Conservation (phyloP, 2,329 filamentous ascomycete species). For the Macrophomina phaseolina region DNA sequence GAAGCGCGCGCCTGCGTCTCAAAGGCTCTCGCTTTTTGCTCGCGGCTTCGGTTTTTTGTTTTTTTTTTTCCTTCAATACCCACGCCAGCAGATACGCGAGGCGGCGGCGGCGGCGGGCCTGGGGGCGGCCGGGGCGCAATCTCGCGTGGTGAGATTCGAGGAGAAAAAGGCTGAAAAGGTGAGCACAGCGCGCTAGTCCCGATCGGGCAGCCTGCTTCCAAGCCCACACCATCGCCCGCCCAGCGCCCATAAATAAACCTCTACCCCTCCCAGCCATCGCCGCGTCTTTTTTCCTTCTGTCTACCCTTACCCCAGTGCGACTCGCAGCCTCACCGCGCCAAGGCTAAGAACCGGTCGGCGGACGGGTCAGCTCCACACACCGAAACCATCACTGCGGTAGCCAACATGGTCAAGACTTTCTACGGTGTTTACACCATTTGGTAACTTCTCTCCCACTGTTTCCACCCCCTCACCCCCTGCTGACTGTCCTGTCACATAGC, state of each 20-base stretch:
- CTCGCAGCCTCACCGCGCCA: background rate
- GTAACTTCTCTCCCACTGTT: constrained; percentile 59
- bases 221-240: background rate
- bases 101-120: background rate
- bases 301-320: constrained; percentile 7
- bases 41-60: too few relatives aligned
- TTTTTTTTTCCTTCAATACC: background rate
- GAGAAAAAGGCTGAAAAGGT: constrained; percentile 15
- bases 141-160: constrained; percentile 8
- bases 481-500: background rate
- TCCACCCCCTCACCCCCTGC: constrained; percentile 16
- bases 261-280: constrained; percentile 1
- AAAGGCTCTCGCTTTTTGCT: background rate
- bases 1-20: background rate
- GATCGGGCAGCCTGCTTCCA: background rate
- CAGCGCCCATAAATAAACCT: constrained; percentile 19
- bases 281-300: background rate
- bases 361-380: too few relatives aligned
- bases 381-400: too few relatives aligned
- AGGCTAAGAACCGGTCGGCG: background rate
- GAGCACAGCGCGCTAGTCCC: background rate
- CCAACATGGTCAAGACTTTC: constrained; percentile 22
- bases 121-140: background rate
- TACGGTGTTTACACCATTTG: constrained; percentile 62
- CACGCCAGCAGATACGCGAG: background rate